Conservation (phyloP, 805 yeast species). For the Yarrowia porcina region DNA sequence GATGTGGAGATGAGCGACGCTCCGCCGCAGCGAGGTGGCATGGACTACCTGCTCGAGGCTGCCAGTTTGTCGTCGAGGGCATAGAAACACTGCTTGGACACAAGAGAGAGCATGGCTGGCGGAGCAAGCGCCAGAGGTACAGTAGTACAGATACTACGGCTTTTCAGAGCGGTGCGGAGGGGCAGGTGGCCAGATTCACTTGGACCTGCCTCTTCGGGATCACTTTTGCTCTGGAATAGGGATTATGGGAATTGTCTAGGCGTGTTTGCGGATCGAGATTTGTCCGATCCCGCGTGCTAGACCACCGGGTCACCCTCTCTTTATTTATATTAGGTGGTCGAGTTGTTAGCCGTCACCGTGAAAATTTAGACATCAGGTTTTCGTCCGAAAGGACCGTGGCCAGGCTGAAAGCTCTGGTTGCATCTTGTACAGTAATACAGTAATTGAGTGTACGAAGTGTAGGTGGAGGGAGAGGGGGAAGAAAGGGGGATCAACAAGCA, state of each 20-base stretch:
- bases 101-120: too few species aligned
- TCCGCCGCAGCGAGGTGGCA: slow-evolving; percentile 29
- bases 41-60: slow-evolving; percentile 36
- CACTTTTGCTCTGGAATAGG: not conserved
- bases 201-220: slow-evolving; percentile 1
- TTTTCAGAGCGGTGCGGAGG: not conserved
- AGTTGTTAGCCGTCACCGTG: not conserved
- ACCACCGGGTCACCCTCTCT: slow-evolving; percentile 23
- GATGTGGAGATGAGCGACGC: slow-evolving; percentile 7
- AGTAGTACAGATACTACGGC: not conserved
- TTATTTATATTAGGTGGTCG: slow-evolving; percentile 4
- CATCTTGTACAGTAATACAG: slow-evolving; percentile 24
- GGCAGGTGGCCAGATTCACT: not conserved
- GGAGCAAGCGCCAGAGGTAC: not conserved
- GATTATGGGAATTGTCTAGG: slow-evolving; percentile 8
- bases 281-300: not conserved
- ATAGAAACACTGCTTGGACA: not conserved
- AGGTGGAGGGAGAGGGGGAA: too few species aligned
- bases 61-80: slow-evolving; percentile 32
- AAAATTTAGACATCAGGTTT: slow-evolving; percentile 10
- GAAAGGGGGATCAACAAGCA: too few species aligned
- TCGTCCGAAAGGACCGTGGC: not conserved
- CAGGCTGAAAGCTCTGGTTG: not conserved
- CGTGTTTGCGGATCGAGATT: not conserved
- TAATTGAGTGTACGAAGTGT: slow-evolving; percentile 14